phyloP scores from a whole-genome alignment of 768 basidiomycete genomes.

The Amanita subjunquillea region DNA sequence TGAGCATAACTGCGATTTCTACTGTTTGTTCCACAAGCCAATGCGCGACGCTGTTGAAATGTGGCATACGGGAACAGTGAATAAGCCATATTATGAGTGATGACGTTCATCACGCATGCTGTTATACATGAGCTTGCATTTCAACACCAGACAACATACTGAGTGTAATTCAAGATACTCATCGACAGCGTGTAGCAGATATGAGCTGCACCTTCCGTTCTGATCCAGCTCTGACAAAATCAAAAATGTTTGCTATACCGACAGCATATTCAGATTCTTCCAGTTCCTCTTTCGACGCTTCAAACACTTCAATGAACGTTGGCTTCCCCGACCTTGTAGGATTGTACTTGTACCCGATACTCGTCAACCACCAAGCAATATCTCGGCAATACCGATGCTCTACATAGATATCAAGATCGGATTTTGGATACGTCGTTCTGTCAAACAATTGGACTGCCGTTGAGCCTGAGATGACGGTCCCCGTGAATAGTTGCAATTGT shows the following conservation, averaged over 20 bases:
- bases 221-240: neutral
- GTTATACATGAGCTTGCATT: neutral
- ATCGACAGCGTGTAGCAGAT: slow-evolving; percentile 15
- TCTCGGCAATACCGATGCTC: neutral
- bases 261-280: neutral
- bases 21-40: slow-evolving; percentile 11
- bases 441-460: neutral
- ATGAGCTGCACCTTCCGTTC: slow-evolving; percentile 26
- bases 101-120: slow-evolving; percentile 36
- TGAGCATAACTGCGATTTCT: slow-evolving; percentile 7
- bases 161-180: slow-evolving; percentile 9
- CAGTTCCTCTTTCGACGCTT: too few species aligned
- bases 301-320: neutral
- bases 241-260: neutral
- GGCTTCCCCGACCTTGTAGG: neutral
- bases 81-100: slow-evolving; percentile 27
- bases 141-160: neutral
- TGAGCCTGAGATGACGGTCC: too few species aligned
- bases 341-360: neutral
- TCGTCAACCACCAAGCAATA: neutral
- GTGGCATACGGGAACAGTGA: slow-evolving; percentile 29
- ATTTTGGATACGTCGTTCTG: neutral
- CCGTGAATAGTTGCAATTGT: neutral
- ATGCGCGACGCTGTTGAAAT: slow-evolving; percentile 20
- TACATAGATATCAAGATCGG: slow-evolving; percentile 1